Conservation (phyloP, 177 flowering plant genomes). For the Vitis hybrid region DNA sequence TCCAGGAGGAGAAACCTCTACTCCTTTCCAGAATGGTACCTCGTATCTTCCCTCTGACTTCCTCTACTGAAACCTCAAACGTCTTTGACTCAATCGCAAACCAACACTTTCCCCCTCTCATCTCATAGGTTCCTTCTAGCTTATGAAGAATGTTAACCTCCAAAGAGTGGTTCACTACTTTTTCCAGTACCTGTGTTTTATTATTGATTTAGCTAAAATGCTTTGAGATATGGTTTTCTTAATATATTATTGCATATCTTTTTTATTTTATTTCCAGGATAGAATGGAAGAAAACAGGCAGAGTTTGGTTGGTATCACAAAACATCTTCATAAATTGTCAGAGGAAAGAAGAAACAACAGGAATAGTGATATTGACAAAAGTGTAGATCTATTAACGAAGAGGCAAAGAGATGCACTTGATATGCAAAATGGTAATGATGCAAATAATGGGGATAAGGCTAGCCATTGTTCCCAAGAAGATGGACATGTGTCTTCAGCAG, state of each 20-base stretch:
- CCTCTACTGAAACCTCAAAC: no score
- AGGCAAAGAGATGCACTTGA: conserved; percentile 77
- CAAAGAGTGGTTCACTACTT: no score
- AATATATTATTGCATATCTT: neutral
- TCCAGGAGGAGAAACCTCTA: no score
- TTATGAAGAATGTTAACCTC: no score
- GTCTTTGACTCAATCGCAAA: no score
- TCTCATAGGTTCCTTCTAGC: no score
- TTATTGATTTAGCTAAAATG: conserved; percentile 7
- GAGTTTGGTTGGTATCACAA: conserved; percentile 53
- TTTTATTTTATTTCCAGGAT: conserved; percentile 42
- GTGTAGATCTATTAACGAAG: conserved; percentile 52
- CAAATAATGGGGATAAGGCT: conserved; percentile 45
- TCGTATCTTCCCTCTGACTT: no score
- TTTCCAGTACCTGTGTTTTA: neutral
- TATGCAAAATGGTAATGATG: conserved; percentile 57
- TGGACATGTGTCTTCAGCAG: conserved; percentile 59
- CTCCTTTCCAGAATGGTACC: no score
- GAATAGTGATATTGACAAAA: conserved; percentile 14
- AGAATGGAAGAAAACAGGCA: conserved; percentile 72
- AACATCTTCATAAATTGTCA: conserved; percentile 40
- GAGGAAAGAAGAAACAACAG: conserved; percentile 37
- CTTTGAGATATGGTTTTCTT: neutral
- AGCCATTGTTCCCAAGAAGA: conserved; percentile 59
- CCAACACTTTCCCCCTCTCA: no score